These are phyloP conservation scores for Alisma plantagoaquatica DNA, from an alignment of 106 monocot species.

Conservation along the genomic window DNA sequence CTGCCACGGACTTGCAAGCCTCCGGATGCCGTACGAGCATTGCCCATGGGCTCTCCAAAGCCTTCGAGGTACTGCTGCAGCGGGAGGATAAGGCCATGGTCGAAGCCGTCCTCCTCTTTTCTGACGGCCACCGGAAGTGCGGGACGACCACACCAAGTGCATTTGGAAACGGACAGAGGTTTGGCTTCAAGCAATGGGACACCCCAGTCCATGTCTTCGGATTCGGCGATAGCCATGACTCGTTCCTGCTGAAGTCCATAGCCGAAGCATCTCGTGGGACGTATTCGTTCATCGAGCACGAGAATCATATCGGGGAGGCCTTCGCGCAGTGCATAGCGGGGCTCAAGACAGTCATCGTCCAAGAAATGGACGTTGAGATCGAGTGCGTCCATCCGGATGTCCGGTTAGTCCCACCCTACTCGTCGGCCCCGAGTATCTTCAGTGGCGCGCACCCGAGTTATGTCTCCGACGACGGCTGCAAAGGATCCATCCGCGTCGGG, in stretches of 20 bases:
- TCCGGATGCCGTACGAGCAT: constrained; percentile 79
- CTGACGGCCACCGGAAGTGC: constrained; percentile 82
- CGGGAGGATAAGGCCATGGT: constrained; percentile 49
- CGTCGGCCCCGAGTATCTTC: too few relatives aligned
- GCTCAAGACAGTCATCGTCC: constrained; percentile 67
- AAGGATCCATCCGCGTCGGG: constrained; percentile 47
- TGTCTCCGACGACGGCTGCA: constrained; percentile 26
- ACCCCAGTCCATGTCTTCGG: constrained; percentile 74
- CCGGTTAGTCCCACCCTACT: constrained; percentile 31
- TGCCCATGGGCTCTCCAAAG: constrained; percentile 59
- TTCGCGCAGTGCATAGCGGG: constrained; percentile 92
- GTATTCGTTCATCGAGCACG: constrained; percentile 85
- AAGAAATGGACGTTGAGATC: constrained; percentile 33
- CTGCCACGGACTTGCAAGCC: constrained; percentile 43
- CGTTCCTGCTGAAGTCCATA: constrained; percentile 51
- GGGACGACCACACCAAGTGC: constrained; percentile 14
- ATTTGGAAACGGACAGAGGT: constrained; percentile 7
- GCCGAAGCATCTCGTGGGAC: constrained; percentile 70
- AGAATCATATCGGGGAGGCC: constrained; percentile 63
- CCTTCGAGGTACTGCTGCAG: constrained; percentile 49
- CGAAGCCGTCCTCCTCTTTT: constrained; percentile 73
- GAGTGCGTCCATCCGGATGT: constrained; percentile 37
- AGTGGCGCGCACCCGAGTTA: constrained; percentile 46
- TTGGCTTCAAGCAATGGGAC: constrained; percentile 6
- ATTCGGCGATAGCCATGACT: constrained; percentile 69